phyloP scores from a whole-genome alignment of 2,329 filamentous ascomycete species.

The Chaetoscypha palmicola region DNA sequence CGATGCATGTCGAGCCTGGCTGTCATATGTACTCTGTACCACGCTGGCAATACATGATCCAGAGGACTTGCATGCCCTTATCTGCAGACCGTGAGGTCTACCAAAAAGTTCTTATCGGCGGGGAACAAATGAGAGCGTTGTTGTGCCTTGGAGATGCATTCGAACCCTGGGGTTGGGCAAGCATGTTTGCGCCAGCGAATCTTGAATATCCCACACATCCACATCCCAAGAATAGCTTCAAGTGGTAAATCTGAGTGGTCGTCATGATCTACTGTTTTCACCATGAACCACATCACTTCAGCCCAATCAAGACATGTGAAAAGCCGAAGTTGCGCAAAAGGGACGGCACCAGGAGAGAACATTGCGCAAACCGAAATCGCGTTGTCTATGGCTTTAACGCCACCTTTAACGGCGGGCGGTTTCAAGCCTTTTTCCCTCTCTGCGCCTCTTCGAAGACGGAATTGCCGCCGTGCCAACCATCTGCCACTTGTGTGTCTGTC shows the following conservation, averaged over 20 bases:
- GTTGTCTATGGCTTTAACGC: background rate
- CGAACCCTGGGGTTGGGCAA: background rate
- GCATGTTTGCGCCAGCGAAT: slow-evolving; percentile 1
- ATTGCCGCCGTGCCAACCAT: slow-evolving; percentile 19
- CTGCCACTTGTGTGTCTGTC: slow-evolving; percentile 12
- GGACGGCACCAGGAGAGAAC: background rate
- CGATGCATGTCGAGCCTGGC: background rate
- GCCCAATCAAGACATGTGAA: background rate
- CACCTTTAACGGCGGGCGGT: slow-evolving; percentile 2
- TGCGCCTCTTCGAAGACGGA: slow-evolving; percentile 6
- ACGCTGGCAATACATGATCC: slow-evolving; percentile 1
- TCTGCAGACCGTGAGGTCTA: slow-evolving; percentile 3
- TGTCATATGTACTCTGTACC: background rate
- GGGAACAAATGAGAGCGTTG: slow-evolving; percentile 2
- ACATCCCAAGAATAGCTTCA: background rate
- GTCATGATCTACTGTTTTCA: background rate
- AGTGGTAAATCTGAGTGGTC: too few species aligned
- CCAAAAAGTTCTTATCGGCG: slow-evolving; percentile 6
- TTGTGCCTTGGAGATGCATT: slow-evolving; percentile 9
- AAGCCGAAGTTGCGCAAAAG: background rate
- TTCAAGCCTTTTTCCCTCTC: slow-evolving; percentile 15
- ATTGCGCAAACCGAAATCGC: background rate
- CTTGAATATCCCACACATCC: background rate
- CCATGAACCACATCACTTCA: background rate
- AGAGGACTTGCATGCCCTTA: slow-evolving; percentile 6